Evolutionary conservation across 1,284 basidiomycete species (phyloP), one percentile per base, ranked within the genome.

Genomic region (Heimioporus retisporus): DNA sequence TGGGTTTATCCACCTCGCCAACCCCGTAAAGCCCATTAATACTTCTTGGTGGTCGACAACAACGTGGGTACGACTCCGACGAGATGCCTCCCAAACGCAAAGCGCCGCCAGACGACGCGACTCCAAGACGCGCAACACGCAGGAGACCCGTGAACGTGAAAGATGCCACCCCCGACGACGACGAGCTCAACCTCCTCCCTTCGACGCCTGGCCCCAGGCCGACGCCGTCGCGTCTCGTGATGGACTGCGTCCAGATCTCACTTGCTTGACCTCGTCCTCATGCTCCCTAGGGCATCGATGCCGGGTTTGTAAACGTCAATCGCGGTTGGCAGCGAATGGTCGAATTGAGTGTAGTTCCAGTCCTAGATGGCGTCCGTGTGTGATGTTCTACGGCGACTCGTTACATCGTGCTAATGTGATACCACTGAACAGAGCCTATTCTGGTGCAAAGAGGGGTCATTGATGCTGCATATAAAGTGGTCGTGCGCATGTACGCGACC

Each of bases 301-400:
- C 92, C 15, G 90, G 86, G 0, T 95, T 96, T 71, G 87, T 86
- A 63, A 84, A 88, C 64, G 81, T 88, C 31, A 73, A 79, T 42
- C 82, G 86, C 16, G 94, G 94, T 1, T 96, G 94, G 94, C 81
- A 94, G 61, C 95, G 89, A 89, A 94, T 95, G 92, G 92, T 95
- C 31, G 93, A 92, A 3, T 81, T 94, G 1, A 91, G 92, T 19
- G 86, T 86, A 2, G 81, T 92, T 1, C 93, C 93, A 2, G 95
- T 4, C 93, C 94, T 3, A 94, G 95, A 78, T 92, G n/a, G n/a
- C n/a, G n/a, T 90, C 65, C 94, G 92, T 91, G 68, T 72, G 88
- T 48, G 8, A n/a, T 28, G 31, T 40, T 18, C 11, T 42, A 48
- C 13, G 23, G 16, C 28, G 21, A 6, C 57, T 28, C 13, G 7